A percentile compares a stretch with the other conserved stretches of the same genome.
phyloP scores from a whole-genome alignment of 2,329 filamentous ascomycete species.

The Ascochyta clinopodiicola region DNA sequence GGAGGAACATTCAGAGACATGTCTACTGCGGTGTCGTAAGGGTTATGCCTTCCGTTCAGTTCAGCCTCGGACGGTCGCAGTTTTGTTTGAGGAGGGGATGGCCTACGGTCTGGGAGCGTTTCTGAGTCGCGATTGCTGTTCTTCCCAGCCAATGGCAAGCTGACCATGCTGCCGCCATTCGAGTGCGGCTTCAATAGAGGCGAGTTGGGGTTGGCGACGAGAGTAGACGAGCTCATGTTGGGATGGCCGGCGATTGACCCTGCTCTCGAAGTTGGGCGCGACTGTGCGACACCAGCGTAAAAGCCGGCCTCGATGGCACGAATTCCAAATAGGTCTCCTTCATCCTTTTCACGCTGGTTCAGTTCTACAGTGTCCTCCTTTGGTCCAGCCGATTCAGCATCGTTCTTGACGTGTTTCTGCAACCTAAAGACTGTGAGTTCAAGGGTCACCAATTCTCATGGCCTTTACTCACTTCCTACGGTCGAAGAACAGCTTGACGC shows the following conservation, averaged over 20 bases:
- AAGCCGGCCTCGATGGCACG: constrained; percentile 53
- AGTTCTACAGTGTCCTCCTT: constrained; percentile 46
- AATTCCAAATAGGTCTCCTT: constrained; percentile 50
- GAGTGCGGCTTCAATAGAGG: constrained; percentile 42
- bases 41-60: constrained; percentile 44
- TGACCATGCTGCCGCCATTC: constrained; percentile 42
- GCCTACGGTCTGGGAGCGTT: constrained; percentile 25
- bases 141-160: constrained; percentile 34
- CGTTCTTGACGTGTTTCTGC: constrained; percentile 36
- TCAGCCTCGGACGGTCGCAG: constrained; percentile 48
- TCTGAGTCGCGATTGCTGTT: constrained; percentile 30
- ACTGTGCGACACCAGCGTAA: constrained; percentile 50
- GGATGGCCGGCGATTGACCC: constrained; percentile 37
- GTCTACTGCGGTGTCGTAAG: constrained; percentile 41
- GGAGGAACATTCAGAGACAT: constrained; percentile 44
- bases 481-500: constrained; percentile 45
- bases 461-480: constrained; percentile 41
- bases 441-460: not conserved
- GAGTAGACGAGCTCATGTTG: constrained; percentile 44
- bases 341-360: constrained; percentile 46
- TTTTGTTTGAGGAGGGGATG: constrained; percentile 34
- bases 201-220: constrained; percentile 42
- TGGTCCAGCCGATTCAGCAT: constrained; percentile 34
- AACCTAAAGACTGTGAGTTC: constrained; percentile 32
- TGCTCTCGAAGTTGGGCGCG: constrained; percentile 46